These are phyloP conservation scores for Candida khao-thaluensis DNA, from an alignment of 805 yeast species.

Conservation along the genomic window DNA sequence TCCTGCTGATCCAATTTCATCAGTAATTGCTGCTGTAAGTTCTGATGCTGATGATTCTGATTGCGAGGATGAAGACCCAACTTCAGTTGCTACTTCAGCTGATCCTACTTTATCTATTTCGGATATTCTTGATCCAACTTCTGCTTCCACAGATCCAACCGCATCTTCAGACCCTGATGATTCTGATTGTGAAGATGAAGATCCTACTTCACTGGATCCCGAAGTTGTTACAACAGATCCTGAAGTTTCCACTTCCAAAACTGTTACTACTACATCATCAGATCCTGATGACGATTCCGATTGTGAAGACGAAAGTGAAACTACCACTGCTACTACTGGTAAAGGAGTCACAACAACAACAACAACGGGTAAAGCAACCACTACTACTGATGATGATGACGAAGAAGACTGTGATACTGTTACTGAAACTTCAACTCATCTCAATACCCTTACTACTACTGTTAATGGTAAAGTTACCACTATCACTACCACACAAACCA, in stretches of 20 bases:
- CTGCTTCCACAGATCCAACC: neutral
- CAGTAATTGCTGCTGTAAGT: neutral
- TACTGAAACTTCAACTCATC: neutral
- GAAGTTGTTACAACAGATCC: neutral
- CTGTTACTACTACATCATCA: neutral
- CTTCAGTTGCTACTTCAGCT: no score
- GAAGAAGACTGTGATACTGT: slow-evolving; percentile 9
- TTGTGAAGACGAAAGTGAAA: slow-evolving; percentile 1
- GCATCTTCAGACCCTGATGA: neutral
- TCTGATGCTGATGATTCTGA: slow-evolving; percentile 12
- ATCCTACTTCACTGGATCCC: neutral
- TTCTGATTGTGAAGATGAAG: slow-evolving; percentile 13
- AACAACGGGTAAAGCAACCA: neutral
- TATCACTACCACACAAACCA: slow-evolving; percentile 3
- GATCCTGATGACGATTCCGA: slow-evolving; percentile 16
- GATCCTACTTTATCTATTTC: no score
- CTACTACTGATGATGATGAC: slow-evolving; percentile 17
- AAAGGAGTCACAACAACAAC: neutral
- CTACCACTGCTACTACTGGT: neutral
- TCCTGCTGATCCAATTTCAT: slow-evolving; percentile 7
- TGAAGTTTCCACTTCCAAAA: neutral
- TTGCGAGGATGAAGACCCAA: slow-evolving; percentile 13
- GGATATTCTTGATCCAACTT: no score
- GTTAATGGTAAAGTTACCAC: slow-evolving; percentile 8
- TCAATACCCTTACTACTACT: slow-evolving; percentile 4